Conservation (phyloP, 768 basidiomycete genomes). For the Russula sp. region DNA sequence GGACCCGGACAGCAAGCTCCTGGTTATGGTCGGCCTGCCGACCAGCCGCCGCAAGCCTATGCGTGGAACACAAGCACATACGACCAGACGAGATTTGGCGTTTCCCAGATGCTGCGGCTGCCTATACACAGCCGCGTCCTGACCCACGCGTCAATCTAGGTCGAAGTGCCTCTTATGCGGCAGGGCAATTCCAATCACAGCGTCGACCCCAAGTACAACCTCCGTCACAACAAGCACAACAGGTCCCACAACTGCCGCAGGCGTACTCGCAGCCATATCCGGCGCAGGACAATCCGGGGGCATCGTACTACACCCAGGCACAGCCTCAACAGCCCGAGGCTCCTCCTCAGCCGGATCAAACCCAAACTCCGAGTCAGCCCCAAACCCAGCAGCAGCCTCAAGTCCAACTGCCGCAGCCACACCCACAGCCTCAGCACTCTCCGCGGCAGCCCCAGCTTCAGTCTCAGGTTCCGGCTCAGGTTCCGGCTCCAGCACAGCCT, state of each 20-base stretch:
- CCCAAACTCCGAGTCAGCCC: slow-evolving; percentile 30
- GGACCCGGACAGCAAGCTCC: slow-evolving; percentile 28
- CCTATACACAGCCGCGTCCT: slow-evolving; percentile 35
- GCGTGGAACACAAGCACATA: slow-evolving; percentile 52
- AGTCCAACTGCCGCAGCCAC: slow-evolving; percentile 23
- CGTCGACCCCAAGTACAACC: slow-evolving; percentile 36
- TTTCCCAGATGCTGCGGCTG: slow-evolving; percentile 38
- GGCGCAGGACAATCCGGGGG: slow-evolving; percentile 29
- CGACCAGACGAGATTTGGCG: slow-evolving; percentile 45
- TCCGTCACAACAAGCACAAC: slow-evolving; percentile 33
- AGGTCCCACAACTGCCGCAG: slow-evolving; percentile 33
- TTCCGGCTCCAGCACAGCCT: slow-evolving; percentile 38
- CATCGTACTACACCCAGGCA: slow-evolving; percentile 28
- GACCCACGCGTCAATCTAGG: slow-evolving; percentile 8
- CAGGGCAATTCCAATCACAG: slow-evolving; percentile 23
- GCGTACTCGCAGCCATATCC: slow-evolving; percentile 32
- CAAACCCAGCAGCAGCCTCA: slow-evolving; percentile 36
- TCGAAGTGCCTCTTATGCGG: slow-evolving; percentile 11
- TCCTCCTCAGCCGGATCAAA: slow-evolving; percentile 3
- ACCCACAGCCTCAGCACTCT: background rate
- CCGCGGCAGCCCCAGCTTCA: slow-evolving; percentile 23
- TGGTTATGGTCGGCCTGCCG: slow-evolving; percentile 36
- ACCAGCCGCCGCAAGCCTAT: slow-evolving; percentile 44
- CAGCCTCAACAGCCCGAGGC: slow-evolving; percentile 25
- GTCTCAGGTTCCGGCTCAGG: slow-evolving; percentile 16